Conservation (phyloP, 1,284 basidiomycete genomes). For the Sporisorium exsertum region DNA sequence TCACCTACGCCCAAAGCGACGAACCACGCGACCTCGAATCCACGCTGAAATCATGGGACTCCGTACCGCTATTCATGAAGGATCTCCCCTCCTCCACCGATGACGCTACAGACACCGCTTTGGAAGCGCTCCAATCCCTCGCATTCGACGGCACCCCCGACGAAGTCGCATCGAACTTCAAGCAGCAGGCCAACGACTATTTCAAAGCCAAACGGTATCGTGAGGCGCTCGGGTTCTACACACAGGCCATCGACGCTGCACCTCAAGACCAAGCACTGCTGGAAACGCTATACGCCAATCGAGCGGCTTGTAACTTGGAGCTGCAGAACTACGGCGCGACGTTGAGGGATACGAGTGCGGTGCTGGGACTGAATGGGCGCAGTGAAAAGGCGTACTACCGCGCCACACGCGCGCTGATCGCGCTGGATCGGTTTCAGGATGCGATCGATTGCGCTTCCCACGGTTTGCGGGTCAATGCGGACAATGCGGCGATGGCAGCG, state of each 20-base stretch:
- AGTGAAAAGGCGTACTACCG: constrained; percentile 66
- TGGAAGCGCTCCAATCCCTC: constrained; percentile 87
- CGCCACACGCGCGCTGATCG: constrained; percentile 56
- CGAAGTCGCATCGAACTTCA: constrained; percentile 91
- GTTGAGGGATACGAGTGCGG: constrained; percentile 24
- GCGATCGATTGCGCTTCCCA: constrained; percentile 56
- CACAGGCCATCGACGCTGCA: constrained; percentile 85
- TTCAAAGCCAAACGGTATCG: constrained; percentile 86
- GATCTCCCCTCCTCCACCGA: constrained; percentile 77
- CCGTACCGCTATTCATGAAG: constrained; percentile 89
- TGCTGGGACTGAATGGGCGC: constrained; percentile 34
- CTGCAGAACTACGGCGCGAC: constrained; percentile 73
- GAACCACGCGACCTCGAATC: constrained; percentile 32
- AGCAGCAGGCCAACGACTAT: constrained; percentile 94
- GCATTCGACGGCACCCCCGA: constrained; percentile 90
- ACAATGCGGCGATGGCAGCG: constrained; percentile 46
- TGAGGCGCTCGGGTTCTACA: constrained; percentile 90
- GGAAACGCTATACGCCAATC: constrained; percentile 75
- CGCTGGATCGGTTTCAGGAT: constrained; percentile 52
- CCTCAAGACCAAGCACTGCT: constrained; percentile 78
- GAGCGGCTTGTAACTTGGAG: constrained; percentile 91
- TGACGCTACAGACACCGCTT: constrained; percentile 69
- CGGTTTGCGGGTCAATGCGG: constrained; percentile 32
- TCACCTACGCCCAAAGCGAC: constrained; percentile 19
- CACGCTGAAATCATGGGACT: constrained; percentile 55